Base-by-base conservation (phyloP, 2,329 filamentous ascomycete species). In the Alternaria conjuncta region DNA sequence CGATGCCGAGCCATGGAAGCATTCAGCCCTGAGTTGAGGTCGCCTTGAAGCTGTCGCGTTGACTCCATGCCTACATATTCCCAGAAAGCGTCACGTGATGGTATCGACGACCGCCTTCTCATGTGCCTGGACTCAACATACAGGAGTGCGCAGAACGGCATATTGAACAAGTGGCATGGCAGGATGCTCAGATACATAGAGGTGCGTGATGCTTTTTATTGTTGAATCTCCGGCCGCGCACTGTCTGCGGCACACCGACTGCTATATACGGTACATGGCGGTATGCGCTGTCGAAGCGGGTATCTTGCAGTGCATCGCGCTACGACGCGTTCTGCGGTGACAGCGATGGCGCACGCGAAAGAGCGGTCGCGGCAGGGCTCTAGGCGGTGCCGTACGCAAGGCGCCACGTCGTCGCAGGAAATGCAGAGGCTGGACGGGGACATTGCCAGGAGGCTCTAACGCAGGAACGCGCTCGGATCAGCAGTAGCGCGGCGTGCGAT, bases 351-450 rank as follows among this genome's bases (percentile, higher is more conserved):
- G 63, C 28, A 6, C n/a, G 55, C 57, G 55, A 49, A 65, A 61
- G 63, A 56, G 65, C 65, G 60, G 65, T 64, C 57, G 51, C 64
- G 57, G 57, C 55, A 36, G 49, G 41, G 57, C 49, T 46, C 43
- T 51, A 21, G 54, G 23, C 44, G 44, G 32, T 45, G 51, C 67
- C 63, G 66, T 61, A 68, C 59, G 60, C 63, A 67, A 58, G 66
- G 63, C 67, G 72, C 70, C 72, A 75, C 72, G 72, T 75, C 65
- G 65, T 69, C 56, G 46, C 15, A 18, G n/a, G 60, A 68, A 71
- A 66, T 51, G 63, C 70, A 70, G 70, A 72, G 72, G 72, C 68
- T 75, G 72, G 72, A 61, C 47, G 36, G 58, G 65, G 60, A 68
- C 63, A 59, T 64, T 53, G 26, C 57, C 47, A 57, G 41, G 60